Evolutionary conservation across 164 flowering plant genomes (phyloP).

Genomic region (Magnolia changhungtana): DNA sequence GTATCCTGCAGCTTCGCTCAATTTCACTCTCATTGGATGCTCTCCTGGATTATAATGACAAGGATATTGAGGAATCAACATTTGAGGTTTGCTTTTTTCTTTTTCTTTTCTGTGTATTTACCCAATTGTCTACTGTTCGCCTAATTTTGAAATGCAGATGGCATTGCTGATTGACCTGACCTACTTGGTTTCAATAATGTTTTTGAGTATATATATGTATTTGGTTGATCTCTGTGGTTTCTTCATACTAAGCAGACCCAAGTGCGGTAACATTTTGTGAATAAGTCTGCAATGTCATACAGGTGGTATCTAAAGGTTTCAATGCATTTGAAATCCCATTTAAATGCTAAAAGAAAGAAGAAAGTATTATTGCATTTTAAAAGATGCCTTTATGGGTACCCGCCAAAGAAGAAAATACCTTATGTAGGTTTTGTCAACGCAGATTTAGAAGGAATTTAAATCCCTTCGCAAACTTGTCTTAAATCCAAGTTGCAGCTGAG

Average conservation of each 20-base stretch:
- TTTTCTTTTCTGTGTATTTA: background rate
- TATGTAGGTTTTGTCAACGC: too few relatives aligned
- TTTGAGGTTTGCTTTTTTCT: constrained; percentile 66
- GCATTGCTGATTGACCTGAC: background rate
- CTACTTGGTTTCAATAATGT: too few relatives aligned
- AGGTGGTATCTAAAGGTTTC: too few relatives aligned
- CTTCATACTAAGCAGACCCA: too few relatives aligned
- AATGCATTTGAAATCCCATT: too few relatives aligned
- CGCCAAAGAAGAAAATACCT: background rate
- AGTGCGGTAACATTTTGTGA: too few relatives aligned
- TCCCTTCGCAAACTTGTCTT: background rate
- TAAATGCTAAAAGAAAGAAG: background rate
- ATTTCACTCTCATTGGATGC: constrained; percentile 82
- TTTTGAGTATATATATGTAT: too few relatives aligned
- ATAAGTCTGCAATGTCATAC: too few relatives aligned
- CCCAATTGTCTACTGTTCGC: background rate
- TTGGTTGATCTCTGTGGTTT: too few relatives aligned
- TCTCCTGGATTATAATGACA: constrained; percentile 88
- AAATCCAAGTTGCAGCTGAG: background rate
- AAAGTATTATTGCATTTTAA: background rate
- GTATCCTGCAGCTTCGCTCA: constrained; percentile 60
- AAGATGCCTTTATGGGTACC: background rate
- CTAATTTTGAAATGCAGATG: too few relatives aligned
- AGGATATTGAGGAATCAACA: constrained; percentile 84
- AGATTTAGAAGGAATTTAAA: background rate